Base-by-base conservation (phyloP, 768 basidiomycete genomes). In the Phaeolepiota aurea region DNA sequence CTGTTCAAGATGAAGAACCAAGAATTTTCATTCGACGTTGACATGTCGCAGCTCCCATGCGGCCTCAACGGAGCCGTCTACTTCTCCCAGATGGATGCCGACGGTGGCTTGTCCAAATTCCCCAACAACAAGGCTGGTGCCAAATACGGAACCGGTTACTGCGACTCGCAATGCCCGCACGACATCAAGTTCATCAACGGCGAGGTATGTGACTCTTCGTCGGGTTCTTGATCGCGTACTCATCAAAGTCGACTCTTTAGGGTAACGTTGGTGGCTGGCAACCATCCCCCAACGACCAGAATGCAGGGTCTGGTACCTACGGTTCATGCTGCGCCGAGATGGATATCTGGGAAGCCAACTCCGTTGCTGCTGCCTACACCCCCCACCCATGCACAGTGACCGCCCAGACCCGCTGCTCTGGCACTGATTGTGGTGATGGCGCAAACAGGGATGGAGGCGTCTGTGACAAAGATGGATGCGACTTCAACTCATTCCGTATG, bases 21-120 rank as follows among this genome's bases (percentile, higher is more conserved):
- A n/a, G n/a, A n/a, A n/a, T n/a, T n/a, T n/a, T n/a, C n/a, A n/a
- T n/a, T n/a, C n/a, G n/a, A n/a, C n/a, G n/a, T n/a, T n/a, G n/a
- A n/a, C n/a, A n/a, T n/a, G n/a, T n/a, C n/a, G n/a, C n/a, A n/a
- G n/a, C n/a, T n/a, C n/a, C n/a, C n/a, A n/a, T n/a, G n/a, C n/a
- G n/a, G n/a, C n/a, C n/a, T n/a, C n/a, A n/a, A n/a, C n/a, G n/a
- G n/a, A n/a, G n/a, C n/a, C n/a, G 59, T 74, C 46, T 74, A 74
- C 62, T 70, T 74, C 55, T 52, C 59, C 35, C 62, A 69, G 57
- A 75, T 74, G 73, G 71, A 66, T 51, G 61, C 66, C 5, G 73
- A 73, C 48, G 73, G 73, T 57, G 73, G 72, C 23, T 45, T 52
- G 22, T 42, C 61, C 42, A 55, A 63, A 48, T 71, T 57, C 59